Evolutionary conservation across 2,329 filamentous ascomycete genomes (phyloP), one percentile per base, ranked within the genome.

Genomic region (Talaromyces sp.): DNA sequence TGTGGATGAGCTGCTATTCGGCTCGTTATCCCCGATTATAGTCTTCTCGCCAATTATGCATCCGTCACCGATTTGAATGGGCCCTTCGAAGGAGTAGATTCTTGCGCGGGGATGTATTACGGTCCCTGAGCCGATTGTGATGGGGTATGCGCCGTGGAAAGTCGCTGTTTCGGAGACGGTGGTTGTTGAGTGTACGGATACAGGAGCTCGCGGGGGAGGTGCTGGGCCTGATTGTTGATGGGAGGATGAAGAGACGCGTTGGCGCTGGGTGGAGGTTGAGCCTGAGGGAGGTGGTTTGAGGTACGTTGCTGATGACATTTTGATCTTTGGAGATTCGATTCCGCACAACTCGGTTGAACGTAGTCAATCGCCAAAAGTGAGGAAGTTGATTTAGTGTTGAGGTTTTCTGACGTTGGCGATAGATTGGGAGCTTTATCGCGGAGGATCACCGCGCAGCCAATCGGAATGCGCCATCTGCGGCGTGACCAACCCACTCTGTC

Each of bases 101-200:
- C 89, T 88, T 17, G 89, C 87, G 58, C 93, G 91, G 1, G 95
- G 93, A 73, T 98, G 94, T n/a, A 99, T 80, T 6, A 97, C 86
- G 3, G 88, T 89, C 73, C 92, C 89, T 27, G 91, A 84, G 65
- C 89, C 89, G 68, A 98, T 88, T 53, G 87, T 89, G 68, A 99
- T 91, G 1, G 88, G 89, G 75, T 96, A 86, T 2, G 86, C 88
- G 69, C 95, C 95, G 64, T 80, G 77, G 68, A 81, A 75, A 34
- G 75, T 71, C 4, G 73, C 72, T 3, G 73, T 74, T 65, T 81
- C 77, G 63, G 79, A 74, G 67, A 81, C 75, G 38, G 76, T 78
- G 8, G 78, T 71, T 15, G 72, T 75, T 10, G 77, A 70, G 65
- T 78, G 75, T 25, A 74, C 69, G 68, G 74, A 74, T 43, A 80